Evolutionary conservation across 1,139 yeast species (phyloP), one percentile per base, ranked within the genome.

Genomic region (Torulaspora pretoriensis): DNA sequence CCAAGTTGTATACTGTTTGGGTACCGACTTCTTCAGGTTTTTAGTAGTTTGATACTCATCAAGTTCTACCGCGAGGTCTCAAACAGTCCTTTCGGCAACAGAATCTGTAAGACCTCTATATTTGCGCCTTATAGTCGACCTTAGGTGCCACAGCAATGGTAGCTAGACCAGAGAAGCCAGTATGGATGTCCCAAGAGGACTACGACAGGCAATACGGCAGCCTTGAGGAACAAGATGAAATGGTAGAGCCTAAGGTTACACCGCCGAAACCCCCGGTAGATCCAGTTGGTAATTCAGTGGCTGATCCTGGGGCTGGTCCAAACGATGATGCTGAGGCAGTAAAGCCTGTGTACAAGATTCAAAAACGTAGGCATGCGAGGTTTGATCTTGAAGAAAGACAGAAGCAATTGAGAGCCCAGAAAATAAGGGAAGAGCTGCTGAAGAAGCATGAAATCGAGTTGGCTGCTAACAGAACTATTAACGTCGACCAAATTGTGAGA

Each of bases 401-500:
- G 48, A 53, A 49, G 48, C 53, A 60, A 45, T 35, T 61, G 47
- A 49, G 63, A 51, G 45, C 53, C 46, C 55, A 61, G 43, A 54
- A 54, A 42, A 33, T 60, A 41, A 53, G 68, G 40, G 67, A 69
- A 31, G 65, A 64, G 31, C 68, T 63, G 37, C 49, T 60, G 35
- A 63, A 61, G 50, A 54, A 53, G 35, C 61, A 60, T 43, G 66
- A 65, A 33, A 59, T 67, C 32, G 63, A 62, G 35, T 53, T 61
- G 49, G 65, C 59, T 8, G 64, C 63, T 7, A 56, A 57, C 37
- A 53, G 55, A 30, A 53, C 57, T 1, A 56, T 59, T 24, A 62
- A 61, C 47, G 63, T 64, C 44, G 67, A 83, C 57, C 75, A 77
- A 40, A 76, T 85, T 47, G 95, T 92, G 23, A 71, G 92, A 49